A percentile compares a stretch with the other conserved stretches of the same genome.
phyloP scores from a whole-genome alignment of 2,329 filamentous ascomycete genomes.

The Bipolaris bicolor region DNA sequence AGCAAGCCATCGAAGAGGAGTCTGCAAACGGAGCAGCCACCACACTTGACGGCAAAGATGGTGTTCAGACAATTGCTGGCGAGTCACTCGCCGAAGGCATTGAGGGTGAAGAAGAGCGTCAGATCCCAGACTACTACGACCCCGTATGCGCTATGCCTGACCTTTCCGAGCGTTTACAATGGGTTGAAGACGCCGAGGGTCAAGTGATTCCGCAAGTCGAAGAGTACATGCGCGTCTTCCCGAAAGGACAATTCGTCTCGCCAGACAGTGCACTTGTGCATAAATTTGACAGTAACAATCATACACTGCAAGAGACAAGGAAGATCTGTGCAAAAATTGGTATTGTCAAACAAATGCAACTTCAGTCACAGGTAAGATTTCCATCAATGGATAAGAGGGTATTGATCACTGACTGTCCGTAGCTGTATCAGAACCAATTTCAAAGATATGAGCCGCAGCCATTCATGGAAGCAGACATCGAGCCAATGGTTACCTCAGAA shows the following conservation, averaged over 20 bases:
- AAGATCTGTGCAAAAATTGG: conserved; percentile 96
- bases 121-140: conserved; percentile 95
- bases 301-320: conserved; percentile 93
- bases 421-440: conserved; percentile 98
- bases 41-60: conserved; percentile 54
- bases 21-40: conserved; percentile 57
- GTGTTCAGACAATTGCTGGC: conserved; percentile 57
- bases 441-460: conserved; percentile 92
- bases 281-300: conserved; percentile 88
- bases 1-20: conserved; percentile 61
- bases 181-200: conserved; percentile 88
- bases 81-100: conserved; percentile 95
- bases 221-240: conserved; percentile 80
- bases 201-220: conserved; percentile 87
- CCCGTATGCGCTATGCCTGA: conserved; percentile 85
- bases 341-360: conserved; percentile 99
- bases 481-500: conserved; percentile 87
- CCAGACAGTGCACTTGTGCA: conserved; percentile 75
- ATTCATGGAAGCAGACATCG: conserved; percentile 84
- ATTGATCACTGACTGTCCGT: conserved; percentile 22
- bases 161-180: conserved; percentile 76
- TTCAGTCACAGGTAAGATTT: conserved; percentile 82
- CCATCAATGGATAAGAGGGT: neutral
- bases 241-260: conserved; percentile 74
- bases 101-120: conserved; percentile 76